Base-by-base conservation (phyloP, 139 green algal genomes). In the Pseudopediastrum boryanum region DNA sequence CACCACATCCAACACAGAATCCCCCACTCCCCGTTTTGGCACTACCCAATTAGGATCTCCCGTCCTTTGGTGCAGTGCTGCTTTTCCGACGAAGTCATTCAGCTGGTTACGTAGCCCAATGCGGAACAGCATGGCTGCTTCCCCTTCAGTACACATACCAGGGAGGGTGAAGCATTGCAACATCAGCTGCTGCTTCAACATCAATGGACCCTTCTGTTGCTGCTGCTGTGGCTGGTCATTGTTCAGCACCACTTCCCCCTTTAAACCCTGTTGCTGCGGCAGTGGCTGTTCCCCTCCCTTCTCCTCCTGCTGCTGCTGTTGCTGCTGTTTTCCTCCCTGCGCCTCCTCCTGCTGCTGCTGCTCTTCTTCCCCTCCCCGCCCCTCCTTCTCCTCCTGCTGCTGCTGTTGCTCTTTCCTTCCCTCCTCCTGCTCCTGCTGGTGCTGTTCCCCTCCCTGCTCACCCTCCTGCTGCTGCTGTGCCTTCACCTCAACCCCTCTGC, bases 91-190 rank as follows among this genome's bases (percentile, higher is more conserved):
- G 12, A 1, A 36, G n/a, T 51, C 51, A 51, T 51, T 52, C 31
- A 16, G 69, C 46, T 76, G 69, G 48, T 64, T 6, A 31, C 48
- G n/a, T n/a, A n/a, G n/a, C n/a, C n/a, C n/a, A n/a, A n/a, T n/a
- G n/a, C n/a, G n/a, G n/a, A n/a, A n/a, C n/a, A n/a, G n/a, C n/a
- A n/a, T n/a, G n/a, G 69, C n/a, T 16, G 69, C 42, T n/a, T 66
- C 27, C 12, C 2, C 9, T 10, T n/a, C 38, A 12, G n/a, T 41
- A 25, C 31, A 36, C 19, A 36, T 69, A n/a, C 27, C 61, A 36
- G 61, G 66, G 66, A 27, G 27, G 56, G 42, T 25, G 43, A 38
- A 43, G 66, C 21, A 43, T 42, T 4, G 66, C 29, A 2, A 27
- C 41, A 38, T 9, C 35, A 31, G 4, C 61, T 31, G 5, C 9